phyloP scores from a whole-genome alignment of 352 stramenopile species.

The Phytophthora pluvialis region DNA sequence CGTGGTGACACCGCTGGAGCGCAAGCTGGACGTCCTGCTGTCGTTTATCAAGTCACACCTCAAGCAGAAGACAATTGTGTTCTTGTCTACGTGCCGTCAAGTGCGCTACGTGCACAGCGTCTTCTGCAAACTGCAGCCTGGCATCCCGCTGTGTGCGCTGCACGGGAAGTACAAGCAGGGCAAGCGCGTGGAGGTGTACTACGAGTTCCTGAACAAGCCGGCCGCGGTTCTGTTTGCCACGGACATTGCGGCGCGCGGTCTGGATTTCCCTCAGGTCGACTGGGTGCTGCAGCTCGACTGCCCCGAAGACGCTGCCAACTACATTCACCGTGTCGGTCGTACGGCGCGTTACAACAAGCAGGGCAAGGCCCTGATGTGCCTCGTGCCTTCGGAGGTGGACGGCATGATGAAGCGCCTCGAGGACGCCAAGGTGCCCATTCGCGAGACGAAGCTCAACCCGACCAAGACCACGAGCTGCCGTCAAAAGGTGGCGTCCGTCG shows the following conservation, averaged over 20 bases:
- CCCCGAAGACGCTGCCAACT: conserved; percentile 97
- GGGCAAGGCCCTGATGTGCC: conserved; percentile 93
- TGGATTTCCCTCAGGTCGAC: conserved; percentile 99
- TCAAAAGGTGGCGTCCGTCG: conserved; percentile 92
- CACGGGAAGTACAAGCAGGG: conserved; percentile 99
- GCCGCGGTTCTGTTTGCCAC: conserved; percentile 97
- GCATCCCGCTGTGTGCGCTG: conserved; percentile 95
- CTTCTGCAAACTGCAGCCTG: conserved; percentile 97
- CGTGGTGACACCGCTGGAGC: conserved; percentile 93
- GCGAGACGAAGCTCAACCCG: conserved; percentile 97
- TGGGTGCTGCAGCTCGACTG: conserved; percentile 99
- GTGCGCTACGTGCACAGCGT: conserved; percentile 96
- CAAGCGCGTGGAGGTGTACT: conserved; percentile 98
- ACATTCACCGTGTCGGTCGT: conserved; percentile 98
- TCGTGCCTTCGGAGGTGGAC: conserved; percentile 92
- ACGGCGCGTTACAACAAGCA: conserved; percentile 96
- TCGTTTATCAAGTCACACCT: conserved; percentile 99
- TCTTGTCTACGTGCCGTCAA: conserved; percentile 97
- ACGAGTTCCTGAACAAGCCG: conserved; percentile 96
- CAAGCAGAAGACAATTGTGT: conserved; percentile 98
- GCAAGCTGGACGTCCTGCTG: conserved; percentile 98
- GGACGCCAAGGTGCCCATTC: conserved; percentile 95
- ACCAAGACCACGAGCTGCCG: conserved; percentile 94
- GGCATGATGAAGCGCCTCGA: conserved; percentile 88
- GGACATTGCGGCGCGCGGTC: conserved; percentile 97